Base-by-base conservation (phyloP, 805 yeast species). In the Candida tammaniensis region DNA sequence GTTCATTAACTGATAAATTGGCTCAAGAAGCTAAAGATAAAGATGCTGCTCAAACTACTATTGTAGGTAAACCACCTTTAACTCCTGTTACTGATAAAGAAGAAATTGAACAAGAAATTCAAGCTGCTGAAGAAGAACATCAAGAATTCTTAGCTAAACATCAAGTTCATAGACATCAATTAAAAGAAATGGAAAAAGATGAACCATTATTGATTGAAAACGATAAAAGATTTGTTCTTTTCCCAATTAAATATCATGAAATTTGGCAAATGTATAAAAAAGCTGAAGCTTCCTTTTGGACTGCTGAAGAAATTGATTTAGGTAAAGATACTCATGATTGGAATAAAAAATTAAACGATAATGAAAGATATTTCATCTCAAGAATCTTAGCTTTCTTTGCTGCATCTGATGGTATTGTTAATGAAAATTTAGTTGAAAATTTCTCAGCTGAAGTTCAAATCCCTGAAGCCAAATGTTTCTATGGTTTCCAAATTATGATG, bases 211-310 rank as follows among this genome's bases (percentile, higher is more conserved):
- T 91, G 53, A 55, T 60, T 33, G 96, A 87, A 65, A 93, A 91
- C 77, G 78, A 77, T 50, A 78, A 78, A 55, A 81, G 98, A 59
- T 88, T 86, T 54, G 97, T 93, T 33, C 70, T 91, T 41, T 89
- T 89, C 79, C 98, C 98, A 48, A 87, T 91, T 68, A 84, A 86
- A 68, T 93, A 88, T 71, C 91, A 89, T 59, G 98, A 91, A 69
- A 86, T 91, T 61, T 91, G 98, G 98, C 96, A 91, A 65, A 89
- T 94, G 74, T 91, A 91, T 70, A 91, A 91, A 74, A 87, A 91
- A 69, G 97, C 98, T 33, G 98, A 93, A 74, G 98, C 98, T 11
- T 91, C 98, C 5, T 91, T 91, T 76, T 91, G 98, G 98, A 93
- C 98, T 25, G 97, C 98, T 30, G 98, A 91, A 72, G 98, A 93